Conservation (phyloP, 2,329 filamentous ascomycete genomes). For the Hymenoscyphus occultus region DNA sequence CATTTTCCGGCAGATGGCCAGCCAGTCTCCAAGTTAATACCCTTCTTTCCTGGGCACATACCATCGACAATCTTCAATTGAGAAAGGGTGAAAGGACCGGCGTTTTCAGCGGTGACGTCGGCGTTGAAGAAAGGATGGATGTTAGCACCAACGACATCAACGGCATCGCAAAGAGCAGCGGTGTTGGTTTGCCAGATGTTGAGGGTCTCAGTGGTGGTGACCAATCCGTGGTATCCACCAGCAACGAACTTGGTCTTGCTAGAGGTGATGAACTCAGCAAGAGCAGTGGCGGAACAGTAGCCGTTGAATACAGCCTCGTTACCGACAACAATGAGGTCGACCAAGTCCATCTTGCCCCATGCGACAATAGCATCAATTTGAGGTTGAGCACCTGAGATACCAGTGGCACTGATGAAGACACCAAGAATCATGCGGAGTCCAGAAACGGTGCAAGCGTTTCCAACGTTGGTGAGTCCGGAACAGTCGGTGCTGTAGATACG, state of each 20-base stretch:
- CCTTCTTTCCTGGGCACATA: slow-evolving; percentile 69
- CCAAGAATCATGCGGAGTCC: slow-evolving; percentile 81
- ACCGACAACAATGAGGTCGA: slow-evolving; percentile 79
- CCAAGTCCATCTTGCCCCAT: slow-evolving; percentile 70
- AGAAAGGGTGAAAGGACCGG: slow-evolving; percentile 71
- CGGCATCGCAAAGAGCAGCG: slow-evolving; percentile 61
- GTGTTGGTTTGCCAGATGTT: slow-evolving; percentile 68
- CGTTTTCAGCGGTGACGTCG: slow-evolving; percentile 56
- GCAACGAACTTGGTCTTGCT: slow-evolving; percentile 60
- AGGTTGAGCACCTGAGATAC: slow-evolving; percentile 52
- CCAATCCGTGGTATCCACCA: slow-evolving; percentile 68
- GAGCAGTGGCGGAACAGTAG: slow-evolving; percentile 60
- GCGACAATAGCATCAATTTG: slow-evolving; percentile 71
- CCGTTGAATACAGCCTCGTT: slow-evolving; percentile 87
- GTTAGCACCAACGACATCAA: slow-evolving; percentile 82
- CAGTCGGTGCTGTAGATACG: slow-evolving; percentile 95
- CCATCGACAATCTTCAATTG: slow-evolving; percentile 70
- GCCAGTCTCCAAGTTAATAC: slow-evolving; percentile 84
- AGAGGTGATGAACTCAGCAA: slow-evolving; percentile 67
- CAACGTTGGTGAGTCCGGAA: slow-evolving; percentile 72
- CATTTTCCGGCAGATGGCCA: slow-evolving; percentile 72
- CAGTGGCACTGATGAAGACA: slow-evolving; percentile 73
- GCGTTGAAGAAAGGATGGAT: slow-evolving; percentile 94
- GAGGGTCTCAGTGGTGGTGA: slow-evolving; percentile 85
- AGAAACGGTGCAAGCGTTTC: slow-evolving; percentile 61